These are phyloP conservation scores for Aegilops tauschii DNA, from an alignment of 176 grass and related monocot species.

Conservation along the genomic window DNA sequence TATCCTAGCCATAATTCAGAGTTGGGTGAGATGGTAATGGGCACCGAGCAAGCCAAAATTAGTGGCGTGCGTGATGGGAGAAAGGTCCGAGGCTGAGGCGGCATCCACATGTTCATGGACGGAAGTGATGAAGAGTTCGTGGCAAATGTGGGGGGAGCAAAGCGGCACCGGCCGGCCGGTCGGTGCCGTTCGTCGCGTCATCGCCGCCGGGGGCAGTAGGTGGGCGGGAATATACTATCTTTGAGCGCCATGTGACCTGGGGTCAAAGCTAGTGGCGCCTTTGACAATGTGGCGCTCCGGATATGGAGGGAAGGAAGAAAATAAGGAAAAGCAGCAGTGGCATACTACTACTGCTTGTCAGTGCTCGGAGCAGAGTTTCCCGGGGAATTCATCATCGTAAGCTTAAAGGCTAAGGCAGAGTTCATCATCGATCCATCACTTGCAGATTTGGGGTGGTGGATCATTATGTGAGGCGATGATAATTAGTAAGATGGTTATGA, in stretches of 20 bases:
- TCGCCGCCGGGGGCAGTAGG: background rate
- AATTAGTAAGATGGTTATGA: slow-evolving; percentile 20
- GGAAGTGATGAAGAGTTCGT: slow-evolving; percentile 8
- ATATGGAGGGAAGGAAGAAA: background rate
- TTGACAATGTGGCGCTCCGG: slow-evolving; percentile 14
- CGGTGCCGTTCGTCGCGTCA: background rate
- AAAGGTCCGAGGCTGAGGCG: background rate
- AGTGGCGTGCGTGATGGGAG: background rate
- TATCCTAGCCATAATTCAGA: background rate
- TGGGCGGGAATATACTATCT: slow-evolving; percentile 31
- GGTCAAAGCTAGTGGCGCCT: slow-evolving; percentile 31
- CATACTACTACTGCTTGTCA: background rate
- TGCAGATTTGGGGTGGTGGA: slow-evolving; percentile 33
- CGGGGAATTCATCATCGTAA: background rate
- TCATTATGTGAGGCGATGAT: background rate
- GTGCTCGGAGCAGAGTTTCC: background rate
- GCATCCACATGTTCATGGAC: slow-evolving; percentile 15
- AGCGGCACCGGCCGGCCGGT: background rate
- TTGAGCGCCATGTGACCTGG: slow-evolving; percentile 4
- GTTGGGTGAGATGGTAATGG: slow-evolving; percentile 27
- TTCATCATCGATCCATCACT: background rate
- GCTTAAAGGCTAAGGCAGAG: slow-evolving; percentile 43
- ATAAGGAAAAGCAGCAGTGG: background rate
- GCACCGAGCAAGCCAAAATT: background rate
- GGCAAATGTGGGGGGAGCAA: slow-evolving; percentile 23